phyloP scores from a whole-genome alignment of 139 green algal genomes.

The Yamagishiella unicocca region DNA sequence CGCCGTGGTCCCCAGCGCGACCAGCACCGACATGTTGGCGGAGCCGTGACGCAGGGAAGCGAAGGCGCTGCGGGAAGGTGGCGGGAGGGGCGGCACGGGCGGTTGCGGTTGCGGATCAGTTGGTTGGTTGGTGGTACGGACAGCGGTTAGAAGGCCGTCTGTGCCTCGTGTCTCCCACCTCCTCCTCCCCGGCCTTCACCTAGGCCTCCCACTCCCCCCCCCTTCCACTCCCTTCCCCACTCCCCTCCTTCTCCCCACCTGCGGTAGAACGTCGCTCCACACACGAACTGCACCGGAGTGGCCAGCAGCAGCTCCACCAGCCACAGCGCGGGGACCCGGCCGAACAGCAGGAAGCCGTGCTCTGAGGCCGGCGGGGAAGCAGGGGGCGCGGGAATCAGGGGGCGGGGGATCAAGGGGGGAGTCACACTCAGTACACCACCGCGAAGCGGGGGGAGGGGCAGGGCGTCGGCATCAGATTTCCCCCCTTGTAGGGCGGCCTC shows the following conservation, averaged over 20 bases:
- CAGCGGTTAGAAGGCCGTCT: too few species aligned
- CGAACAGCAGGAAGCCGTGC: not conserved
- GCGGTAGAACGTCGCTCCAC: slow-evolving; percentile 75
- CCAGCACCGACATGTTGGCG: slow-evolving; percentile 93
- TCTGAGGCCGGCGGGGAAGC: not conserved
- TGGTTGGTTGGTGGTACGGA: too few species aligned
- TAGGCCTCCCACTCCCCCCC: too few species aligned
- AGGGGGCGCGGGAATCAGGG: not conserved
- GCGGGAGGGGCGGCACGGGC: not conserved
- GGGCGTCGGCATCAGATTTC: too few species aligned
- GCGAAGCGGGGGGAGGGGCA: too few species aligned
- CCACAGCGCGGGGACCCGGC: slow-evolving; percentile 46
- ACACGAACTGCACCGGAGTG: slow-evolving; percentile 86
- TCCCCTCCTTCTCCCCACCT: slow-evolving; percentile 10
- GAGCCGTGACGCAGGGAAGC: slow-evolving; percentile 55
- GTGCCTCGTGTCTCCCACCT: too few species aligned
- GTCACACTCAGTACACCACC: not conserved
- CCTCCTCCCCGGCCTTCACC: too few species aligned
- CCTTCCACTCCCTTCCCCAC: too few species aligned
- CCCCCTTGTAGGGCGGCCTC: too few species aligned
- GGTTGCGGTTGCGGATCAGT: not conserved
- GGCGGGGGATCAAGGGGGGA: not conserved
- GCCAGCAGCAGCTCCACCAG: slow-evolving; percentile 47
- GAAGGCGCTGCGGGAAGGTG: slow-evolving; percentile 29
- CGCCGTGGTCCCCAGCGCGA: slow-evolving; percentile 93